These are phyloP conservation scores for Micromonas commoda DNA, from an alignment of 139 green algal species.

Conservation along the genomic window DNA sequence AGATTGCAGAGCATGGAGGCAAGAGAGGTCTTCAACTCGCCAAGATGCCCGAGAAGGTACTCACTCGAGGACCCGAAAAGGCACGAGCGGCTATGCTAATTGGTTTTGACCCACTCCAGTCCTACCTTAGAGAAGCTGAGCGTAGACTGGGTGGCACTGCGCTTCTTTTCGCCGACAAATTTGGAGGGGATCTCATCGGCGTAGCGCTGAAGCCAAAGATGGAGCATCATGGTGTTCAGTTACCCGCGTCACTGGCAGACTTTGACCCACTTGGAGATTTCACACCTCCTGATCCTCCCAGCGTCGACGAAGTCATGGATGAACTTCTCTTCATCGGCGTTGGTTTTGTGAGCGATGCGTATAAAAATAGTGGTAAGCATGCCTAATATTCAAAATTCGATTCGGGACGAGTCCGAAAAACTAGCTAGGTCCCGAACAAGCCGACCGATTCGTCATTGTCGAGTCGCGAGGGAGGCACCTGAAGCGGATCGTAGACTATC, in stretches of 20 bases:
- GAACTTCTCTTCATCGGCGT: neutral
- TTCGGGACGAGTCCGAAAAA: no score
- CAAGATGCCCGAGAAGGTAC: neutral
- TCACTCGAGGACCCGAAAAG: slow-evolving; percentile 7
- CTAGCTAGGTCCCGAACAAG: no score
- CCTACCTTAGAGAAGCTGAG: neutral
- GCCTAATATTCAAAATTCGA: no score
- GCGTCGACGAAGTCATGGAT: neutral
- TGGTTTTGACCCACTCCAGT: slow-evolving; percentile 10
- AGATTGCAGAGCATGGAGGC: neutral
- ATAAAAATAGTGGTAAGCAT: neutral
- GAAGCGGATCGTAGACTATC: no score
- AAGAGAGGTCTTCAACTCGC: slow-evolving; percentile 5
- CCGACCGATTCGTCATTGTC: no score
- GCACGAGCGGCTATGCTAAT: slow-evolving; percentile 16
- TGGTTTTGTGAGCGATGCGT: neutral
- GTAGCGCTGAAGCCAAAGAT: slow-evolving; percentile 2
- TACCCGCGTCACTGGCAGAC: neutral
- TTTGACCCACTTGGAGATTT: neutral
- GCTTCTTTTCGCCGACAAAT: slow-evolving; percentile 13
- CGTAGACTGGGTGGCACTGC: slow-evolving; percentile 3
- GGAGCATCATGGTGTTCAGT: neutral
- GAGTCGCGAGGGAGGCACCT: no score
- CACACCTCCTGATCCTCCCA: neutral
- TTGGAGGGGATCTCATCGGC: slow-evolving; percentile 8